These are phyloP conservation scores for Stagonosporopsis chrysanthemi DNA, from an alignment of 2,329 filamentous ascomycete species.

Conservation along the genomic window DNA sequence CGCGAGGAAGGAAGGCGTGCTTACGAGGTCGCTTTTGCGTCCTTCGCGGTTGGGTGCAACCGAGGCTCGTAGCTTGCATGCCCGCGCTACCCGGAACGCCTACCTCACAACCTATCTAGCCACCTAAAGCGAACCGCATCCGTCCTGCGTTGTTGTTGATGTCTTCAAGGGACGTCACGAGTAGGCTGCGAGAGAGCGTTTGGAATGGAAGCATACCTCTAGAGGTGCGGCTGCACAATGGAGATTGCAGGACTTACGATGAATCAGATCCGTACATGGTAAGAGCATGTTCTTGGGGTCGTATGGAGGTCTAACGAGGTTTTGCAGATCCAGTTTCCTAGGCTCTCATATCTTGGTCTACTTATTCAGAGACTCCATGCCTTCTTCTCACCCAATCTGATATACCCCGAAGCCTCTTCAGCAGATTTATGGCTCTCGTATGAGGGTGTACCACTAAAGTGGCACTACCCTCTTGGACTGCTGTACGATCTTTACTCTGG, in stretches of 20 bases:
- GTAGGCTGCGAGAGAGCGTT: slow-evolving; percentile 57
- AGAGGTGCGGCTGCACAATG: slow-evolving; percentile 65
- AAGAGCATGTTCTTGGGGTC: slow-evolving; percentile 24
- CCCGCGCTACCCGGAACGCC: slow-evolving; percentile 23
- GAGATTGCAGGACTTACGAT: slow-evolving; percentile 68
- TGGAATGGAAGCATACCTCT: slow-evolving; percentile 68
- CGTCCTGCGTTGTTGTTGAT: slow-evolving; percentile 17
- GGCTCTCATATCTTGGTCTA: slow-evolving; percentile 73
- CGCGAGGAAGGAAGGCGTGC: slow-evolving; percentile 8
- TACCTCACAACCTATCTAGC: slow-evolving; percentile 26
- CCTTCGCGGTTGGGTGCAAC: slow-evolving; percentile 8
- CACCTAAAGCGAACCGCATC: slow-evolving; percentile 17
- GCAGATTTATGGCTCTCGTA: slow-evolving; percentile 70
- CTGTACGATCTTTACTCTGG: slow-evolving; percentile 74
- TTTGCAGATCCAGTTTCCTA: slow-evolving; percentile 64
- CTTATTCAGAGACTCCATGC: slow-evolving; percentile 67
- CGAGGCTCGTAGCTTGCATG: slow-evolving; percentile 8
- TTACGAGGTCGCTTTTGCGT: slow-evolving; percentile 14
- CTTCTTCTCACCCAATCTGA: slow-evolving; percentile 68
- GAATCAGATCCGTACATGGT: slow-evolving; percentile 68
- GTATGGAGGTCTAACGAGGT: neutral
- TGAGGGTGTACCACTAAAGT: slow-evolving; percentile 73
- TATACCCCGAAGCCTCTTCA: slow-evolving; percentile 62
- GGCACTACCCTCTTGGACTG: slow-evolving; percentile 74
- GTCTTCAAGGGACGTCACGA: slow-evolving; percentile 45